Evolutionary conservation across 371 early-diverging fungal genomes (phyloP).

Genomic region (Rhizopus sp.): DNA sequence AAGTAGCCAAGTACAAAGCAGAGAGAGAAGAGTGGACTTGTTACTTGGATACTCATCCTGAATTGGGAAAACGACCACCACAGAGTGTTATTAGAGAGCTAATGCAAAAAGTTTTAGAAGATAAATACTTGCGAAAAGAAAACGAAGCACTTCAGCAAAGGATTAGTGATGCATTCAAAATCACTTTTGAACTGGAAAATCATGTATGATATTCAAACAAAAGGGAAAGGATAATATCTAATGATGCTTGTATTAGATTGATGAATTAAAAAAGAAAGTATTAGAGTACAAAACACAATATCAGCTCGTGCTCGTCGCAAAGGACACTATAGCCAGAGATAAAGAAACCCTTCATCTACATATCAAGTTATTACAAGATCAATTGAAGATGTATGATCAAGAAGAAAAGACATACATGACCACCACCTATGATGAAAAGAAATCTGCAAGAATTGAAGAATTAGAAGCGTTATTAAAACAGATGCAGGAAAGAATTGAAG

Average conservation of each 20-base stretch:
- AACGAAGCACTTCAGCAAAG: conserved; percentile 19
- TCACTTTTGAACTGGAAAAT: conserved; percentile 9
- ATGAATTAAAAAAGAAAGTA: conserved; percentile 12
- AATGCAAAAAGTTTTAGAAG: conserved; percentile 19
- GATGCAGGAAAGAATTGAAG: conserved; percentile 2
- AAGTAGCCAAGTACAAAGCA: conserved; percentile 33
- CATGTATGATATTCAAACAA: conserved; percentile 7
- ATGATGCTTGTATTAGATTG: conserved; percentile 4
- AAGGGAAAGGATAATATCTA: not conserved
- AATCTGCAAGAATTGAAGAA: conserved; percentile 47
- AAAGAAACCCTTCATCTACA: conserved; percentile 42
- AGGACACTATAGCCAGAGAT: conserved; percentile 31
- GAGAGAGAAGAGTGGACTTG: conserved; percentile 26
- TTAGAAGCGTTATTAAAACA: conserved; percentile 28
- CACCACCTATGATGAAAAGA: conserved; percentile 55
- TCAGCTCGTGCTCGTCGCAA: conserved; percentile 9
- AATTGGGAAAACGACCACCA: conserved; percentile 29
- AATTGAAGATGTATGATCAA: conserved; percentile 65
- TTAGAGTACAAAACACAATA: conserved; percentile 9
- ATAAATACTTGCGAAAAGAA: conserved; percentile 18
- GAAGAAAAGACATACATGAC: conserved; percentile 54
- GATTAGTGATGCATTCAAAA: conserved; percentile 14
- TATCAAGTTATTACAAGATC: conserved; percentile 50
- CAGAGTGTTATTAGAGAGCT: conserved; percentile 28
- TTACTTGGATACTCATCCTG: conserved; percentile 26